Evolutionary conservation across 2,329 filamentous ascomycete genomes (phyloP).

Genomic region (Macrophomina phaseolina): DNA sequence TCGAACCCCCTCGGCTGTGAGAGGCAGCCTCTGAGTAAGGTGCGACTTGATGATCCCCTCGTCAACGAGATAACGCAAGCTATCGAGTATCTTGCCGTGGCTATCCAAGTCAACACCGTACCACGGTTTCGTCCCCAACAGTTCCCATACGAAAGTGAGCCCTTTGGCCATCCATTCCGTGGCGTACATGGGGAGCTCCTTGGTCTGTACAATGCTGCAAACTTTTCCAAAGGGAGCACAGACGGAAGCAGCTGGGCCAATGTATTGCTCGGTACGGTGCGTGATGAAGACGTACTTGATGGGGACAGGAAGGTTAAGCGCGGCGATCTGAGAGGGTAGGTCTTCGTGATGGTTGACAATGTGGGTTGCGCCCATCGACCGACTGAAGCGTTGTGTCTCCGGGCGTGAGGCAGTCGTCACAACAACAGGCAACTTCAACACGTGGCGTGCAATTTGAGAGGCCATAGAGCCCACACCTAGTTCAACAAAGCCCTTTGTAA

Average conservation of each 20-base stretch:
- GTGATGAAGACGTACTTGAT: constrained; percentile 53
- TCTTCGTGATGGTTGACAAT: constrained; percentile 52
- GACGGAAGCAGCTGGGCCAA: constrained; percentile 45
- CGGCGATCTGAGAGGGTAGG: constrained; percentile 45
- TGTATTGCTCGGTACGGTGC: constrained; percentile 50
- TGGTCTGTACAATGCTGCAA: constrained; percentile 53
- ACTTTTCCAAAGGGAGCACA: constrained; percentile 53
- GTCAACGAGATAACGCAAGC: constrained; percentile 44
- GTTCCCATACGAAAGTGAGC: constrained; percentile 50
- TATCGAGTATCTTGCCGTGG: constrained; percentile 48
- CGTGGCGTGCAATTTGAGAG: constrained; percentile 50
- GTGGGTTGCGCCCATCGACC: constrained; percentile 51
- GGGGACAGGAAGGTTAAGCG: constrained; percentile 43
- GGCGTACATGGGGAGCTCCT: constrained; percentile 51
- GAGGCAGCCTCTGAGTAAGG: constrained; percentile 43
- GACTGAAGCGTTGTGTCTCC: constrained; percentile 49
- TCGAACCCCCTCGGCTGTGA: constrained; percentile 47
- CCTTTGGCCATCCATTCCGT: constrained; percentile 55
- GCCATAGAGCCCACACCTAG: constrained; percentile 49
- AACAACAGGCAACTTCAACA: constrained; percentile 50
- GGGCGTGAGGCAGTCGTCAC: constrained; percentile 51
- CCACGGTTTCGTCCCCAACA: constrained; percentile 50
- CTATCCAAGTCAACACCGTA: constrained; percentile 47
- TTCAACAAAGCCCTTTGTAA: background rate
- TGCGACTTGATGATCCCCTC: constrained; percentile 47